Evolutionary conservation across 2,329 filamentous ascomycete species (phyloP).

Genomic region (Clonostachys rhizophaga): DNA sequence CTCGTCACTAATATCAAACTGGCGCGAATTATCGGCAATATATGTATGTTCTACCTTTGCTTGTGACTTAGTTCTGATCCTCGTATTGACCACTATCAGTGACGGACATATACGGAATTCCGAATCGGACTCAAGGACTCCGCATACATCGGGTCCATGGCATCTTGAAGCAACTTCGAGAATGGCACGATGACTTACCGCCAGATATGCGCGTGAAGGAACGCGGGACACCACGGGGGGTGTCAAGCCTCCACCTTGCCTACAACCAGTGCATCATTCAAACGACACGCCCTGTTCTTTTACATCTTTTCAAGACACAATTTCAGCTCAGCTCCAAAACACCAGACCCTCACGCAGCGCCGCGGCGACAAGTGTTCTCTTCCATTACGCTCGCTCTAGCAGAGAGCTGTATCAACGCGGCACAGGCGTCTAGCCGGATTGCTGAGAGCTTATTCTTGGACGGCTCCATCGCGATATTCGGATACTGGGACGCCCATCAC

Average conservation of each 20-base stretch:
- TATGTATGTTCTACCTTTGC: slow-evolving; percentile 2
- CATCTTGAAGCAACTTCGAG: slow-evolving; percentile 17
- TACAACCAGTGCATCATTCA: slow-evolving; percentile 28
- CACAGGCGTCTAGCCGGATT: slow-evolving; percentile 16
- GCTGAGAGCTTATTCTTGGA: slow-evolving; percentile 15
- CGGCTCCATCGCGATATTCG: slow-evolving; percentile 15
- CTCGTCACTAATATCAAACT: slow-evolving; percentile 19
- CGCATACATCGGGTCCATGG: slow-evolving; percentile 18
- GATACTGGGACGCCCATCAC: slow-evolving; percentile 24
- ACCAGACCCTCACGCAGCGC: slow-evolving; percentile 1
- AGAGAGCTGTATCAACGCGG: slow-evolving; percentile 23
- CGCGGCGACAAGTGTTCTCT: slow-evolving; percentile 13
- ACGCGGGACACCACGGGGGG: slow-evolving; percentile 12
- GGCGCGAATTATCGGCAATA: slow-evolving; percentile 20
- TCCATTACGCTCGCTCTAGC: slow-evolving; percentile 21
- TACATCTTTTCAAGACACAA: slow-evolving; percentile 21
- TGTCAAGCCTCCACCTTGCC: slow-evolving; percentile 18
- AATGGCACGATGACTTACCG: slow-evolving; percentile 17
- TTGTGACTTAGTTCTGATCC: not conserved
- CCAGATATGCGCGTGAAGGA: slow-evolving; percentile 14
- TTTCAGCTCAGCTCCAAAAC: slow-evolving; percentile 10
- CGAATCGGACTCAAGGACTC: slow-evolving; percentile 16
- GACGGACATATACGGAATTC: slow-evolving; percentile 19
- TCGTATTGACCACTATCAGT: slow-evolving; percentile 3
- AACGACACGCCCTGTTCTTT: slow-evolving; percentile 18